Percentiles rank a stretch among this genome's conserved stretches.
Evolutionary conservation across 768 basidiomycete genomes (phyloP).

Genomic region (Russula sp.): DNA sequence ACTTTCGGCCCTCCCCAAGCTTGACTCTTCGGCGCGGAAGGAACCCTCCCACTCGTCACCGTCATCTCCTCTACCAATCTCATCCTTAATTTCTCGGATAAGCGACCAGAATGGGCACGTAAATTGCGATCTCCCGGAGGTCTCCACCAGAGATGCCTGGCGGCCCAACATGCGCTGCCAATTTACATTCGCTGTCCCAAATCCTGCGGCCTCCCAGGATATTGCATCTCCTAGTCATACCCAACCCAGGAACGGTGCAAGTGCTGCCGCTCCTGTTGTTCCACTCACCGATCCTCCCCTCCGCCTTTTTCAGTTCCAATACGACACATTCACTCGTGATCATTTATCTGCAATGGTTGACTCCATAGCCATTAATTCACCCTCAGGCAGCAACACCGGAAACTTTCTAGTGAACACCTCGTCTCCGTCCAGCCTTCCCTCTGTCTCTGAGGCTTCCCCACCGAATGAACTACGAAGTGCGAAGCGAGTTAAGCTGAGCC

Average conservation of each 20-base stretch:
- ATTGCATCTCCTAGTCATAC: conserved; percentile 45
- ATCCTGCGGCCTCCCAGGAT: conserved; percentile 30
- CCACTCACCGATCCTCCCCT: conserved; percentile 66
- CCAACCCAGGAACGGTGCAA: conserved; percentile 47
- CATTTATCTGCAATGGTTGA: conserved; percentile 93
- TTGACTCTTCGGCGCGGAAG: conserved; percentile 23
- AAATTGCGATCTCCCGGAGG: conserved; percentile 47
- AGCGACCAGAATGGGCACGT: conserved; percentile 37
- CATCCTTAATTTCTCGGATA: background rate
- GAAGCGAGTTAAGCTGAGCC: conserved; percentile 77
- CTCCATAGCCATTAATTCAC: conserved; percentile 80
- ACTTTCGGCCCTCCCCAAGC: conserved; percentile 24
- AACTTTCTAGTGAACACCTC: conserved; percentile 40
- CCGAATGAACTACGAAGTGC: conserved; percentile 57
- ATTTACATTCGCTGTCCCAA: conserved; percentile 73
- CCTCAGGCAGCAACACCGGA: conserved; percentile 46
- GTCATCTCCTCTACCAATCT: background rate
- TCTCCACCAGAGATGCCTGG: conserved; percentile 36
- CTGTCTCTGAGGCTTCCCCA: conserved; percentile 41
- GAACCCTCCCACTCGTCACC: conserved; percentile 36
- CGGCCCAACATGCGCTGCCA: conserved; percentile 48
- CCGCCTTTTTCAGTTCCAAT: conserved; percentile 87
- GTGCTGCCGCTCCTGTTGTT: conserved; percentile 30
- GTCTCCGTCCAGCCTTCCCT: conserved; percentile 43
- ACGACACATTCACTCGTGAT: conserved; percentile 94